Evolutionary conservation across 1,284 basidiomycete genomes (phyloP).

Genomic region (Ustilago nuda): DNA sequence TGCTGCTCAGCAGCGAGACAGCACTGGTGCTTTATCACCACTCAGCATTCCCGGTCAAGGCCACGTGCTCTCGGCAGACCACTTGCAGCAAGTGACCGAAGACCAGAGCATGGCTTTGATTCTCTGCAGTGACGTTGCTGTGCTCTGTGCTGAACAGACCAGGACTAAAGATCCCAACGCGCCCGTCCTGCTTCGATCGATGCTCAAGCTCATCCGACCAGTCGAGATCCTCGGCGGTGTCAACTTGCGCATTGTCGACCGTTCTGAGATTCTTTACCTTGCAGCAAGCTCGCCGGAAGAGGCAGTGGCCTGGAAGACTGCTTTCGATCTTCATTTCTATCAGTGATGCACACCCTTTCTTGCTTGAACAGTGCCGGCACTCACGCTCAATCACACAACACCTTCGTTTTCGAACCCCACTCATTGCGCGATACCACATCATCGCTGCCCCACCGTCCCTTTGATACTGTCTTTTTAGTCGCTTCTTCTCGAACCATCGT

Average conservation of each 20-base stretch:
- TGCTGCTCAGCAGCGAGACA: slow-evolving; percentile 5
- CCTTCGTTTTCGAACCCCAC: slow-evolving; percentile 2
- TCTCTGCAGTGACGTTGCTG: slow-evolving; percentile 90
- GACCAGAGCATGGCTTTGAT: slow-evolving; percentile 71
- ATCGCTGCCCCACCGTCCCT: not conserved
- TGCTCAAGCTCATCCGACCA: slow-evolving; percentile 37
- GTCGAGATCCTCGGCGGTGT: slow-evolving; percentile 46
- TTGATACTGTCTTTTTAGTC: slow-evolving; percentile 10
- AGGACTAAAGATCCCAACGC: slow-evolving; percentile 20
- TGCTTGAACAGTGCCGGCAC: not conserved
- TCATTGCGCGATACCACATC: slow-evolving; percentile 7
- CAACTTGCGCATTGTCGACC: slow-evolving; percentile 56
- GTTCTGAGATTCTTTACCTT: slow-evolving; percentile 56
- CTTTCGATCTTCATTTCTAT: slow-evolving; percentile 56
- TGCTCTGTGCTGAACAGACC: slow-evolving; percentile 81
- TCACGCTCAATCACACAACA: not conserved
- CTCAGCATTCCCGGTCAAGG: slow-evolving; percentile 1
- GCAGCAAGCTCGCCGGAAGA: slow-evolving; percentile 38
- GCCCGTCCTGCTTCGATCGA: slow-evolving; percentile 31
- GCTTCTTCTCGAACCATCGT: not conserved
- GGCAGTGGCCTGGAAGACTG: slow-evolving; percentile 51
- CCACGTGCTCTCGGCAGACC: slow-evolving; percentile 83
- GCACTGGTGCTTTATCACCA: slow-evolving; percentile 8
- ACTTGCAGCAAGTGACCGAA: slow-evolving; percentile 74
- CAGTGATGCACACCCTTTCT: slow-evolving; percentile 12